These are phyloP conservation scores for Basidiobolus meristosporus DNA, from an alignment of 371 early-diverging fungal species.

Conservation along the genomic window DNA sequence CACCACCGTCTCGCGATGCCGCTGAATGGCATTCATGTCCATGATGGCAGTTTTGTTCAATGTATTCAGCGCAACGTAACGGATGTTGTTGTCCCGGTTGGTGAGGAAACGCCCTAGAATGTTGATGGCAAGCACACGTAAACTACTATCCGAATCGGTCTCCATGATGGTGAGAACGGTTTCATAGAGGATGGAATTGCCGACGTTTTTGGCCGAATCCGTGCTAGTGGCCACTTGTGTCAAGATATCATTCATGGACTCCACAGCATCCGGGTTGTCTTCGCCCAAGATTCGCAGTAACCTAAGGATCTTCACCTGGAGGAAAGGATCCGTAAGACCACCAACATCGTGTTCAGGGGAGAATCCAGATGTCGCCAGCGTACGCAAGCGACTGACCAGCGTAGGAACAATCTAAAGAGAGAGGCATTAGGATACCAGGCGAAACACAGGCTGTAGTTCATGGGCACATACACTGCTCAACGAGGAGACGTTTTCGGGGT, in stretches of 20 bases:
- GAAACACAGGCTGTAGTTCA: neutral
- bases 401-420: constrained; percentile 70
- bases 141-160: constrained; percentile 73
- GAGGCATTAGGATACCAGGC: too few species aligned
- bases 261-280: constrained; percentile 65
- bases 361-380: constrained; percentile 67
- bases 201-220: constrained; percentile 87
- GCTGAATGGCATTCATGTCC: constrained; percentile 84
- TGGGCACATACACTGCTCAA: constrained; percentile 37
- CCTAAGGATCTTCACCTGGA: constrained; percentile 86
- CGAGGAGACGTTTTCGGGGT: constrained; percentile 38
- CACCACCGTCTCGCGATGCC: constrained; percentile 87
- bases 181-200: constrained; percentile 91
- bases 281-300: constrained; percentile 76
- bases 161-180: constrained; percentile 91
- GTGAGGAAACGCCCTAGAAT: constrained; percentile 89
- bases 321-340: constrained; percentile 90
- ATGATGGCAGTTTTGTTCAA: constrained; percentile 71
- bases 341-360: constrained; percentile 93
- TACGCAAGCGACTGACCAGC: constrained; percentile 74
- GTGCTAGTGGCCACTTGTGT: constrained; percentile 93
- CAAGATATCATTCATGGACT: constrained; percentile 89
- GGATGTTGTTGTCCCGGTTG: constrained; percentile 90
- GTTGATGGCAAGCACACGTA: constrained; percentile 89
- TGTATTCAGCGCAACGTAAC: constrained; percentile 90